Evolutionary conservation across 139 green algal species (phyloP).

Genomic region (Micromonas commoda): DNA sequence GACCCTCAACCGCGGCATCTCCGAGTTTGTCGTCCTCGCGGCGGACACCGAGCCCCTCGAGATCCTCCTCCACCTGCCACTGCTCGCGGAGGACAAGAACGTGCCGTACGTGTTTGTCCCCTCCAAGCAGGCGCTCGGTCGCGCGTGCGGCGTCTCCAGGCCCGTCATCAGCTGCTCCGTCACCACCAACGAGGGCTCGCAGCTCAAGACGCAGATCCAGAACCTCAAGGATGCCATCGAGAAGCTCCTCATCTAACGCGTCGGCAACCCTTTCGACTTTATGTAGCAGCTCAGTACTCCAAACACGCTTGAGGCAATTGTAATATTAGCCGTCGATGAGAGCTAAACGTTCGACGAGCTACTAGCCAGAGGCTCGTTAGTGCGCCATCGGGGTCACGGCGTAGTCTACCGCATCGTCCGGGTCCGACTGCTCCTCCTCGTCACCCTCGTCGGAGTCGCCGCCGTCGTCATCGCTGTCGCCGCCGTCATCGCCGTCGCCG

Average conservation of each 20-base stretch:
- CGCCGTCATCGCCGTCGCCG: too few relatives aligned
- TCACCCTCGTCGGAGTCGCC: too few relatives aligned
- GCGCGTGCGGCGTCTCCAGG: constrained; percentile 92
- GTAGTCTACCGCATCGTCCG: too few relatives aligned
- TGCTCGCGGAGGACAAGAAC: constrained; percentile 99
- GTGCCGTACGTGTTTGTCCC: constrained; percentile 99
- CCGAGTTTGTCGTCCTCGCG: constrained; percentile 96
- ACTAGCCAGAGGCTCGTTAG: too few relatives aligned
- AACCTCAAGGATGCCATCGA: constrained; percentile 89
- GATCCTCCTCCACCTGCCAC: constrained; percentile 96
- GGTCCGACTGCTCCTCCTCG: too few relatives aligned
- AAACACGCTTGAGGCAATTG: background rate
- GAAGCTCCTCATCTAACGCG: constrained; percentile 92
- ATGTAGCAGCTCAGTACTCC: too few relatives aligned
- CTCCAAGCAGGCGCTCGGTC: constrained; percentile 86
- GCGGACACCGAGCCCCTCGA: constrained; percentile 97
- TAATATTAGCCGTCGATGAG: background rate
- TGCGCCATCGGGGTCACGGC: too few relatives aligned
- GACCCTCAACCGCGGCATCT: constrained; percentile 74
- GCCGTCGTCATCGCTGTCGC: too few relatives aligned
- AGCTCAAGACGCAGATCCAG: constrained; percentile 94
- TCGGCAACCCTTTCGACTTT: too few relatives aligned
- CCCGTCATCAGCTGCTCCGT: constrained; percentile 89
- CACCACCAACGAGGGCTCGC: constrained; percentile 94
- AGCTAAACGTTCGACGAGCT: too few relatives aligned